Base-by-base conservation (phyloP, 805 yeast genomes). In the Saccharomyces paradoxus region DNA sequence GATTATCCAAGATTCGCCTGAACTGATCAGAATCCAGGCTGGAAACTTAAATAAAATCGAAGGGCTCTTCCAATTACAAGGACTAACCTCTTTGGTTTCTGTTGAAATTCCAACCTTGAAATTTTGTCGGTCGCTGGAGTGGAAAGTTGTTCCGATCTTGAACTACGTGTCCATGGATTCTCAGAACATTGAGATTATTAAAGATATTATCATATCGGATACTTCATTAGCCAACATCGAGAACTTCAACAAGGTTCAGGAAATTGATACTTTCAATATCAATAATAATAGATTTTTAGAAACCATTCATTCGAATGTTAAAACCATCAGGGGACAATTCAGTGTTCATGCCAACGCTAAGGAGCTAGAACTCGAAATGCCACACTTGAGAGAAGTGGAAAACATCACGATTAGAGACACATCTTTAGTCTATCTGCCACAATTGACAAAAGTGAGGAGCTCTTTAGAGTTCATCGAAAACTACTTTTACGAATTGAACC, bases 221-320 rank as follows among this genome's bases (percentile, higher is more conserved):
- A 84, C 94, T 12, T 82, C 92, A 4, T 70, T 88, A 58, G 74
- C 82, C n/a, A 82, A 83, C 0, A 80, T 86, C 61, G 76, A 82
- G 12, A 87, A 86, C 0, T 81, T 86, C 59, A 71, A 71, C 32
- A 71, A 76, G 32, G 78, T 84, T 27, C 79, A 78, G 1, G 70
- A 73, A 1, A 74, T 87, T 60, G 78, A 77, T 31, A 72, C 70
- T 12, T 77, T 87, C 55, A 83, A 83, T 64, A 79, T 88, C 59
- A 86, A 83, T 67, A 87, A 86, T 69, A 87, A 86, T 67, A 71
- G 94, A 61, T 87, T 80, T 62, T 73, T 87, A 63, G 90, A 87
- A 59, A 68, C 69, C n/a, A 77, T 87, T 51, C 73, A 71, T 32
- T 75, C 83, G 14, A 77, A 80, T 49, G 80, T 74, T 9, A 77